Base-by-base conservation (phyloP, 169 alveolate genomes). In the Eimeria maxima region DNA sequence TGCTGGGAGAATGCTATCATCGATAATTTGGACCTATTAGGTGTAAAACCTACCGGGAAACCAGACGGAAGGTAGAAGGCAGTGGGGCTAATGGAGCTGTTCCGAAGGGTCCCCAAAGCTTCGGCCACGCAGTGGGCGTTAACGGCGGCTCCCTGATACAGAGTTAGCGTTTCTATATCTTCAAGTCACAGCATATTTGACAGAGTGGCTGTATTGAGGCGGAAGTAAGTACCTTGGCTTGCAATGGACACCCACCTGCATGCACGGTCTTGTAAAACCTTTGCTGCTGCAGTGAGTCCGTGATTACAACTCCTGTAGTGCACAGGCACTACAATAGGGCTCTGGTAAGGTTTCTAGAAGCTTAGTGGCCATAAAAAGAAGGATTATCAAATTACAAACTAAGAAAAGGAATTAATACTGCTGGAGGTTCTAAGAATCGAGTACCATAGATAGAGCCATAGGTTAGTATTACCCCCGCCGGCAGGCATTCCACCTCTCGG, bases 41-140 rank as follows among this genome's bases (percentile, higher is more conserved):
- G 3, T 11, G 76, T 11, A 33, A 57, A 50, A 84, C 57, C 33
- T 57, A 16, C 55, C 11, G 29, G 76, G 20, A 57, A 27, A 84
- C 45, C n/a, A 50, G 33, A 18, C 92, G 14, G 73, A 84, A 29
- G 78, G 44, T 84, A 57, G 92, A 53, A 53, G 87, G 63, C 87
- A 42, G 87, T 76, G 87, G 87, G 87, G 87, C 87, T 0, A 76
- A 13, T 47, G 22, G 86, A 18, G 33, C 29, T 20, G 86, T 14
- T 38, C 57, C 86, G 3, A 38, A 38, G 57, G 33, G 60, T 45
- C 57, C 44, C 86, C 44, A 8, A n/a, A 29, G 20, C 78, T 67
- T n/a, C 44, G 78, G 13, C 45, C 44, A 27, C 24, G 42, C 45
- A n/a, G 78, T 18, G 78, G 78, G 0, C 47, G 47, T 67, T 67